These are phyloP conservation scores for Solanum medicagineum DNA, from an alignment of 257 asterid species.

Conservation along the genomic window DNA sequence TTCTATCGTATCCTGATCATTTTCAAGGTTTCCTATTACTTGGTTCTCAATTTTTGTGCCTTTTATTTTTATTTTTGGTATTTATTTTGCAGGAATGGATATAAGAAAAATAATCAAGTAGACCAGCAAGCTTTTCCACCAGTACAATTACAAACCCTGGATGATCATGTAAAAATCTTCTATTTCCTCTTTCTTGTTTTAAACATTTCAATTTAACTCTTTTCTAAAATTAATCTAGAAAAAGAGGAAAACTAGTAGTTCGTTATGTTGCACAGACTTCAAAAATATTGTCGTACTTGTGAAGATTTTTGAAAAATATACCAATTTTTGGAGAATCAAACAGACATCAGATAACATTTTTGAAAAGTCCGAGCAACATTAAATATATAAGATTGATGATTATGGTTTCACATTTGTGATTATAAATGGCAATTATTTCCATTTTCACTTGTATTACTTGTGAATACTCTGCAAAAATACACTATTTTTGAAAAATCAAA, in stretches of 20 bases:
- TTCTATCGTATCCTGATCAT: not conserved
- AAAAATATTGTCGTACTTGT: not conserved
- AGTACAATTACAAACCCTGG: constrained; percentile 33
- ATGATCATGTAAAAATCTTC: constrained; percentile 29
- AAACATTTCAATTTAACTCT: too few species aligned
- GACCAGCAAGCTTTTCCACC: constrained; percentile 29
- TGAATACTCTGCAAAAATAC: rapidly evolving
- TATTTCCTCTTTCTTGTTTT: not conserved
- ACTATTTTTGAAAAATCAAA: rapidly evolving
- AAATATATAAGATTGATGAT: not conserved
- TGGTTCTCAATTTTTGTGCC: too few species aligned
- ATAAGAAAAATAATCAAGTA: constrained; percentile 1
- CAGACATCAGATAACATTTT: rapidly evolving
- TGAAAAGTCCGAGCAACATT: rapidly evolving
- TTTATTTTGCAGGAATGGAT: constrained; percentile 15
- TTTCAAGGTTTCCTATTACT: not conserved
- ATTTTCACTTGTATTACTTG: not conserved
- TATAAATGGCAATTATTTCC: not conserved
- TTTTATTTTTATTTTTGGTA: not conserved
- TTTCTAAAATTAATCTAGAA: too few species aligned
- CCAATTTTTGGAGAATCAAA: rapidly evolving
- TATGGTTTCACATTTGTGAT: not conserved
- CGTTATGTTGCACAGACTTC: rapidly evolving
- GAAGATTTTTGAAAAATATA: rapidly evolving
- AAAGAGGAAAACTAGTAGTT: too few species aligned